Percentiles rank a stretch among this genome's conserved stretches.
Evolutionary conservation across 371 early-diverging fungal genomes (phyloP).

Genomic region (Gilbertella persicaria): DNA sequence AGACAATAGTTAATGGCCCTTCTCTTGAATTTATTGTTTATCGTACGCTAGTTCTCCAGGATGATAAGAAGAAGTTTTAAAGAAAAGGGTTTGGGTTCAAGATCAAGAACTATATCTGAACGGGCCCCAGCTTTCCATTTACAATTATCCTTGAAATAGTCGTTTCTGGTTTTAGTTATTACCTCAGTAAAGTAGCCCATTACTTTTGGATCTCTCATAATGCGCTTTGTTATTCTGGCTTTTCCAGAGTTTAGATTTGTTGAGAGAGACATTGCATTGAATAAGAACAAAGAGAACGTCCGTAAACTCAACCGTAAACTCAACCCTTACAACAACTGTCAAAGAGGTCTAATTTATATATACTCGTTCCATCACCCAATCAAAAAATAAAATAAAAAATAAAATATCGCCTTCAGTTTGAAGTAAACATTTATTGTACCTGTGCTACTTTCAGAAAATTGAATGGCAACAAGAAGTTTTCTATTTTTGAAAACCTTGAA

Average conservation of each 20-base stretch:
- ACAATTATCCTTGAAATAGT: conserved; percentile 10
- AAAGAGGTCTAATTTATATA: conserved; percentile 8
- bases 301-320: conserved; percentile 3
- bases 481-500: conserved; percentile 7
- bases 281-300: conserved; percentile 4
- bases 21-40: conserved; percentile 10
- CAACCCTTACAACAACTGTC: conserved; percentile 4
- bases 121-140: conserved; percentile 11
- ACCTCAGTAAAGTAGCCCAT: conserved; percentile 5
- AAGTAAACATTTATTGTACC: conserved; percentile 9
- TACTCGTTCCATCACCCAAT: conserved; percentile 8
- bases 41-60: conserved; percentile 6
- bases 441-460: conserved; percentile 4
- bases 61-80: conserved; percentile 13
- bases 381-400: conserved; percentile 10
- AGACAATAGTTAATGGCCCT: conserved; percentile 13
- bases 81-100: conserved; percentile 7
- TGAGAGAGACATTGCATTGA: conserved; percentile 5
- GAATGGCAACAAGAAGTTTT: conserved; percentile 6
- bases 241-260: conserved; percentile 7
- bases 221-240: conserved; percentile 10
- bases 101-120: conserved; percentile 15
- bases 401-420: conserved; percentile 9
- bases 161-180: conserved; percentile 1
- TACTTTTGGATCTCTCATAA: conserved; percentile 13